Conservation (phyloP, 345 rosid species). For the Sapria himalayana region DNA sequence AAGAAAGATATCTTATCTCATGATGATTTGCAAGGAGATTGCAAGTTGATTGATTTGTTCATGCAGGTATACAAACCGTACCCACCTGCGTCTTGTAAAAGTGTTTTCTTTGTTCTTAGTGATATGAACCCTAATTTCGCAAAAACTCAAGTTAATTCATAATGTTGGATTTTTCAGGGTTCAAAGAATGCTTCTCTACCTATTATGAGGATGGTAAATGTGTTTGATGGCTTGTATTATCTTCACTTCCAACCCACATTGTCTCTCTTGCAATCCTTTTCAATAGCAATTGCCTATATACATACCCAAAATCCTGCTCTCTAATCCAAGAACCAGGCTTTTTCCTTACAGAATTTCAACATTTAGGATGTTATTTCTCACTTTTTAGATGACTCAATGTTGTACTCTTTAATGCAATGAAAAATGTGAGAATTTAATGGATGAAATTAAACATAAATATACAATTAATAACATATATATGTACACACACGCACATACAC, state of each 20-base stretch:
- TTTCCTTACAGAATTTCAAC: conserved; percentile 1
- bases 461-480: no score
- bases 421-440: no score
- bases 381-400: no score
- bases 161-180: conserved; percentile 16
- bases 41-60: conserved; percentile 44
- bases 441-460: no score
- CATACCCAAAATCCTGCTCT: conserved; percentile 43
- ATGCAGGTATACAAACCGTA: conserved; percentile 56
- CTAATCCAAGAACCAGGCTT: conserved; percentile 1
- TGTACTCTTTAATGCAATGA: no score
- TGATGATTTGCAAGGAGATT: conserved; percentile 19
- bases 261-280: conserved; percentile 63
- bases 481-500: no score
- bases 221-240: conserved; percentile 48
- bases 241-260: conserved; percentile 44
- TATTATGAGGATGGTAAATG: conserved; percentile 43
- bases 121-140: no score
- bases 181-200: conserved; percentile 26
- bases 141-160: background rate
- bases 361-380: no score
- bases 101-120: background rate
- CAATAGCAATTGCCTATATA: conserved; percentile 62
- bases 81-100: no score
- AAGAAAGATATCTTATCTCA: conserved; percentile 14